phyloP scores from a whole-genome alignment of 2,329 filamentous ascomycete genomes.

The Penicillium glabrum region DNA sequence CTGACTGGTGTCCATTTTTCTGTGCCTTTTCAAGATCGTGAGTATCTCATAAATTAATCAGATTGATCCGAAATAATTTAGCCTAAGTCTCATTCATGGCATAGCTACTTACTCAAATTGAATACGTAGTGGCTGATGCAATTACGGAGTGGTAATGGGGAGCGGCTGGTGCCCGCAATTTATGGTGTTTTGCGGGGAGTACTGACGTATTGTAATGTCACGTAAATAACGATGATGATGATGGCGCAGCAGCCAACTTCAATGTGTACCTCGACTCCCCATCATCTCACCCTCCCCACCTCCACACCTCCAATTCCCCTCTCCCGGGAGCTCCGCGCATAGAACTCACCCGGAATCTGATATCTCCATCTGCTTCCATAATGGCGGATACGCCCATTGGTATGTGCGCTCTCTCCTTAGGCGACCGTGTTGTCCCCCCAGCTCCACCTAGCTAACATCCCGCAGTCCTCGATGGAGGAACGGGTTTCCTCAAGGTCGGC shows the following conservation, averaged over 20 bases:
- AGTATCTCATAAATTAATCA: background rate
- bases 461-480: conserved; percentile 97
- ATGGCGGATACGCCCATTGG: conserved; percentile 54
- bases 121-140: conserved; percentile 1
- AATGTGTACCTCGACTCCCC: conserved; percentile 15
- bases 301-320: conserved; percentile 20
- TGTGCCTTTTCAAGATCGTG: no score
- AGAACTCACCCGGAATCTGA: background rate
- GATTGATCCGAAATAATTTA: background rate
- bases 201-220: conserved; percentile 25
- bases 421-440: conserved; percentile 23
- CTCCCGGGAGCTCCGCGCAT: conserved; percentile 12
- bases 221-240: conserved; percentile 27
- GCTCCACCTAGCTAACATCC: conserved; percentile 31
- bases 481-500: conserved; percentile 98
- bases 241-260: conserved; percentile 12
- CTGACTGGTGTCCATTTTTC: no score
- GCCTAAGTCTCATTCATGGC: background rate
- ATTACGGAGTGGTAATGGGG: conserved; percentile 18
- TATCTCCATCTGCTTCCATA: conserved; percentile 17
- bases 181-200: conserved; percentile 14
- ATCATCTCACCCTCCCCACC: conserved; percentile 20
- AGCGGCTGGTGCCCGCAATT: conserved; percentile 2
- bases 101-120: background rate
- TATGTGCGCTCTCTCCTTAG: conserved; percentile 28